Evolutionary conservation across 352 stramenopile species (phyloP), one percentile per base, ranked within the genome.

Genomic region (Phytophthora sansomeana): DNA sequence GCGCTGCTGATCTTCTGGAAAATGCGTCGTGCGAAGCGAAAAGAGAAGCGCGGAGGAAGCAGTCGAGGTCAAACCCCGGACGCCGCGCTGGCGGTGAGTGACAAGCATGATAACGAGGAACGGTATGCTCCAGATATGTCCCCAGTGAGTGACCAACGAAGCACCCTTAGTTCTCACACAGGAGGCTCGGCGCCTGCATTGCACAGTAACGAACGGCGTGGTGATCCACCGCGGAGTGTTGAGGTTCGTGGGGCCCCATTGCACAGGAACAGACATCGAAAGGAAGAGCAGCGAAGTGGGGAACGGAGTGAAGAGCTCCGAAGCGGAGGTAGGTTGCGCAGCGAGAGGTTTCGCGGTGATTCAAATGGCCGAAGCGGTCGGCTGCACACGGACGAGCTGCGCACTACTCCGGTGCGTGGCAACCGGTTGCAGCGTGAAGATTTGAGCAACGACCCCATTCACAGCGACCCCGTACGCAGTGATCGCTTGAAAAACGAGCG

Each of bases 101-200:
- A 72, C 46, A 77, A 80, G 28, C 53, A 74, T 6, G 46, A 69
- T 3, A 62, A 70, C 19, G 61, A 74, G 41, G 54, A 76, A 11
- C 59, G 47, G 14, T 78, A 78, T 41, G 63, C 41, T 4, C 55
- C 57, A 5, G 65, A 76, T n/a, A 65, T 74, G 56, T 74, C 69
- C 1, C 63, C 72, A 5, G 36, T 16, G 43, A 74, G 47, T 44
- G 63, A 74, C 4, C 53, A 63, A 35, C 58, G 41, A 28, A 75
- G 56, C 38, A 67, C 52, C 1, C 41, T 67, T 2, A 70, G 63
- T 33, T 69, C 57, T 2, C 65, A 47, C 28, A 69, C 63, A n/a
- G 58, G 48, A 5, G 53, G 49, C 14, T 73, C 56, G 14, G 62
- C 47, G 38, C 30, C 52, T 10, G 39, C 67, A 3, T 38, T 78